These are phyloP conservation scores for Tulasnella sp. DNA, from an alignment of 768 basidiomycete genomes.

Conservation along the genomic window DNA sequence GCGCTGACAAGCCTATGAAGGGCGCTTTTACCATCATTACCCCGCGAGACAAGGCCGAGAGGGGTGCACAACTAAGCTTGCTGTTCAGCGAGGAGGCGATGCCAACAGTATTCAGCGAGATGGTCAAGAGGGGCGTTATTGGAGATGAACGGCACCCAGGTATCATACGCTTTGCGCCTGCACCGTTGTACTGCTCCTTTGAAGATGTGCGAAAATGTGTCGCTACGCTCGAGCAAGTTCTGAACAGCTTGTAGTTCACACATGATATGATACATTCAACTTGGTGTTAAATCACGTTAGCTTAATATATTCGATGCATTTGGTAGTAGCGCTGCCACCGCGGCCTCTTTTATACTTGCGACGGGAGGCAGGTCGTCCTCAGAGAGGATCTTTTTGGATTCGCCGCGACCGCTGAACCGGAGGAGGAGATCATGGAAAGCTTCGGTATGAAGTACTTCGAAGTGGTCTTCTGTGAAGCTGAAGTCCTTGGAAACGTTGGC, in stretches of 20 bases:
- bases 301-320: background rate
- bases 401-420: background rate
- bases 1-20: slow-evolving; percentile 31
- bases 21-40: slow-evolving; percentile 89
- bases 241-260: background rate
- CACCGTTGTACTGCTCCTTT: slow-evolving; percentile 80
- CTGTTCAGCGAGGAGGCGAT: slow-evolving; percentile 69
- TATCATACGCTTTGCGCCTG: slow-evolving; percentile 84
- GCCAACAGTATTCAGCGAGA: slow-evolving; percentile 57
- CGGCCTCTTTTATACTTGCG: background rate
- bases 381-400: background rate
- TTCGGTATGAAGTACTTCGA: slow-evolving; percentile 46
- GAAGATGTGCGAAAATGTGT: slow-evolving; percentile 72
- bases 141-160: slow-evolving; percentile 91
- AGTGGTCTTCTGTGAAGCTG: slow-evolving; percentile 49
- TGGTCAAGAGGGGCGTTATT: slow-evolving; percentile 71
- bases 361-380: background rate
- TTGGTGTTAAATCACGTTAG: background rate
- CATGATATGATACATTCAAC: background rate
- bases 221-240: slow-evolving; percentile 52
- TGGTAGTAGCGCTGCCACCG: background rate
- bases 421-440: slow-evolving; percentile 47
- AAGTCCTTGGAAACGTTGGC: slow-evolving; percentile 37
- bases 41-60: slow-evolving; percentile 56
- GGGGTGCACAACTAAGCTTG: slow-evolving; percentile 87